A percentile compares a stretch with the other conserved stretches of the same genome.
These are phyloP conservation scores for Globisporangium carolinianum DNA, from an alignment of 352 stramenopile genomes.

Conservation along the genomic window DNA sequence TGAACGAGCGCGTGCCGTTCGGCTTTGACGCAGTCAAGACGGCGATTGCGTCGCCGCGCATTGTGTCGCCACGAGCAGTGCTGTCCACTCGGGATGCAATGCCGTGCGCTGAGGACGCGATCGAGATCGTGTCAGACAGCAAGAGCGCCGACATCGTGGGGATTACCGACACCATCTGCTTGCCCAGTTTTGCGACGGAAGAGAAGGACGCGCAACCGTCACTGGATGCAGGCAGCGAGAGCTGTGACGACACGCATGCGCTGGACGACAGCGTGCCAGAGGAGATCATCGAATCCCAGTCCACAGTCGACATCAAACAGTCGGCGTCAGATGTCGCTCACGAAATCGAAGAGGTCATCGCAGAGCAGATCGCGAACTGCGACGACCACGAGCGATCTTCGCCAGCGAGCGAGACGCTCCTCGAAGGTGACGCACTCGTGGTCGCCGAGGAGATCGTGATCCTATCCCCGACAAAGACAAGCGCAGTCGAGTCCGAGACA, in stretches of 20 bases:
- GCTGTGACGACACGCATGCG: slow-evolving; percentile 3
- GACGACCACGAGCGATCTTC: background rate
- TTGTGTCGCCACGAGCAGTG: background rate
- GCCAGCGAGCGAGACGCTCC: background rate
- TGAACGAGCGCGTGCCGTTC: slow-evolving; percentile 19
- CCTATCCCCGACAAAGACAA: slow-evolving; percentile 7
- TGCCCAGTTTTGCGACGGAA: too few species aligned
- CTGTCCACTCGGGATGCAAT: too few species aligned
- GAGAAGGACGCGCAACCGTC: too few species aligned
- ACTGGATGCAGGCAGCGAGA: background rate
- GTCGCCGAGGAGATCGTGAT: slow-evolving; percentile 10
- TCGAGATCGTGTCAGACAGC: too few species aligned
- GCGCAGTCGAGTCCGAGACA: background rate
- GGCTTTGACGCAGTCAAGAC: slow-evolving; percentile 15
- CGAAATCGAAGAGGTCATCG: slow-evolving; percentile 10
- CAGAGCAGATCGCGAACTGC: slow-evolving; percentile 4
- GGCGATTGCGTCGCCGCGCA: background rate
- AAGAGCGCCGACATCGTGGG: too few species aligned
- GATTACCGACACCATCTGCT: too few species aligned
- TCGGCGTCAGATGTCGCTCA: background rate
- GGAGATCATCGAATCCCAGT: slow-evolving; percentile 4
- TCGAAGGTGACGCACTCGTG: slow-evolving; percentile 2
- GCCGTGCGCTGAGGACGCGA: background rate
- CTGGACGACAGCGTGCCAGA: slow-evolving; percentile 9
- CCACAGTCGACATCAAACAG: background rate